Base-by-base conservation (phyloP, 2,329 filamentous ascomycete species). In the Aspergillus sp. region DNA sequence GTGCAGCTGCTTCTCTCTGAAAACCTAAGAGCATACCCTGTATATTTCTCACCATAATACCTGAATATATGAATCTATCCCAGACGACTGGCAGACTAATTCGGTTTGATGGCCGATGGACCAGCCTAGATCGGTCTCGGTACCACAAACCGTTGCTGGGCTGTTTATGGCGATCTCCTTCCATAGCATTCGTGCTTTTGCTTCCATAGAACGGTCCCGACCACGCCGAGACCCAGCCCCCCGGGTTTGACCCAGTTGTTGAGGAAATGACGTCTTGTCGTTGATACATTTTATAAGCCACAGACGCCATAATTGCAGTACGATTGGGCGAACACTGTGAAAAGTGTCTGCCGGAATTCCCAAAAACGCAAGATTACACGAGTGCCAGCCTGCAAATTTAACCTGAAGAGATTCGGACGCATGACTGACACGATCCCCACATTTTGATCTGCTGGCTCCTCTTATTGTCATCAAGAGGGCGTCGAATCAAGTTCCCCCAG, bases 1-100 rank as follows among this genome's bases (percentile, higher is more conserved):
- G 81, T 65, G 80, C 81, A 1, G 74, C 81, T 48, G 56, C 70
- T 17, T 66, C 65, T 38, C 38, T 70, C 38, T 72, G 59, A 61
- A 41, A 31, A 1, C 13, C 19, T 7, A 23, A 50, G 15, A 50
- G 23, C 34, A 31, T 28, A 31, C 9, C 22, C n/a, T n/a, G 45
- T 41, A 15, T 41, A 13, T 41, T 3, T 41, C 34, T 15, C 11
- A 15, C 11, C 34, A 38, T 11, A 11, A 6, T 22, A 47, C 7
- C 7, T 47, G 45, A 22, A 47, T 47, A 23, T 41, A 41, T 15
- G 11, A 41, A 13, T 41, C 13, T 41, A 19, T 2, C 19, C 19
- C 19, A 41, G 34, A 41, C 11, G 13, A 41, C 34, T 15, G 9
- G 34, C 15, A 15, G 34, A 41, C 15, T 41, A 15, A 4, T 15